These are phyloP conservation scores for Lycium ferocissimum DNA, from an alignment of 257 asterid genomes.

Conservation along the genomic window DNA sequence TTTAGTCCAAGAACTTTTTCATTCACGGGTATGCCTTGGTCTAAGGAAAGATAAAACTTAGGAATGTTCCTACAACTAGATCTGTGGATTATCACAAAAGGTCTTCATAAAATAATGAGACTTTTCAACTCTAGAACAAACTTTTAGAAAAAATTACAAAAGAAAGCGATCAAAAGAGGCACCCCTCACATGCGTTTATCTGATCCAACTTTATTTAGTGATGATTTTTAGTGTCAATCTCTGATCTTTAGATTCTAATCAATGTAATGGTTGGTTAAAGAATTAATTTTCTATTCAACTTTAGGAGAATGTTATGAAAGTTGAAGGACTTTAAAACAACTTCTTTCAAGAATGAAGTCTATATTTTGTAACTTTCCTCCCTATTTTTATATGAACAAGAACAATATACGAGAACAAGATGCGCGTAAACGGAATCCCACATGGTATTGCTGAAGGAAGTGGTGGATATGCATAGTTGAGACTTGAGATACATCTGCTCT, in stretches of 20 bases:
- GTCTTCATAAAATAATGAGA: background rate
- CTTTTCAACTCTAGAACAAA: background rate
- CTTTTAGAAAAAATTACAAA: background rate
- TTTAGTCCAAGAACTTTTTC: background rate
- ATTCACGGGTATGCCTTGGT: slow-evolving; percentile 1
- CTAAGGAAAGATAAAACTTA: background rate
- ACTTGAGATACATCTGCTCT: background rate
- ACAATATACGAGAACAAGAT: background rate
- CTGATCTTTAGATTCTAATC: background rate
- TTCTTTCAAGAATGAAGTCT: background rate
- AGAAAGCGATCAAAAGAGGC: slow-evolving; percentile 6
- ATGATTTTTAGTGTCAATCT: background rate
- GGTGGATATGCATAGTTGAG: background rate
- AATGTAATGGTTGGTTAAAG: background rate
- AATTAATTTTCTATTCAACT: background rate
- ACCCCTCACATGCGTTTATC: background rate
- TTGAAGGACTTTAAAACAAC: background rate
- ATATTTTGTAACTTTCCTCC: background rate
- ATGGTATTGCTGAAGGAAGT: too few species aligned
- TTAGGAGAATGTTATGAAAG: background rate
- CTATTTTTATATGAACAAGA: background rate
- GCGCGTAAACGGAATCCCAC: too few species aligned
- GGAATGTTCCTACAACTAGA: slow-evolving; percentile 25
- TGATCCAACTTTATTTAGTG: background rate
- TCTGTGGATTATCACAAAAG: background rate